Evolutionary conservation across 768 basidiomycete genomes (phyloP).

Genomic region (Multifurca ochricompacta): DNA sequence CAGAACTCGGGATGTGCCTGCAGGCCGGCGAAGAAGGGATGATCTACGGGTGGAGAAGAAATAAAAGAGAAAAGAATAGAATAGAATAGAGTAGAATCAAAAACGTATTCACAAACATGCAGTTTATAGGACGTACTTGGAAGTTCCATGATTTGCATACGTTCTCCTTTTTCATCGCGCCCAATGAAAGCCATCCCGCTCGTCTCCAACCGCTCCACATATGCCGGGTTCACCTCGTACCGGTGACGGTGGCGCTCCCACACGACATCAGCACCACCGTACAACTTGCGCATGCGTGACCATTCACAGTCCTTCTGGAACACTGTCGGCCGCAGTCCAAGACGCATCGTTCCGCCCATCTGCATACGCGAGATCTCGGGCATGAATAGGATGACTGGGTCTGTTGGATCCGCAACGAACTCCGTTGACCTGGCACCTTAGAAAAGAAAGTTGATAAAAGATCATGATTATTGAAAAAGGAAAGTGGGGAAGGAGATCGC

Average conservation of each 20-base stretch:
- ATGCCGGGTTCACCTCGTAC: slow-evolving; percentile 90
- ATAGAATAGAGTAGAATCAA: too few species aligned
- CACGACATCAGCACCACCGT: slow-evolving; percentile 71
- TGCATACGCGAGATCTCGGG: slow-evolving; percentile 97
- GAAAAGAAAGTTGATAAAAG: slow-evolving; percentile 18
- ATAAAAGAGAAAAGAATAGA: too few species aligned
- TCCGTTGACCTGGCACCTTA: slow-evolving; percentile 88
- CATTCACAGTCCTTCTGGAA: slow-evolving; percentile 70
- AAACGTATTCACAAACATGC: background rate
- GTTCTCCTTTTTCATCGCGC: slow-evolving; percentile 90
- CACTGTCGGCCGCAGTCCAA: slow-evolving; percentile 94
- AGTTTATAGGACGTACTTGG: slow-evolving; percentile 43
- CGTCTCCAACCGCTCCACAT: slow-evolving; percentile 60
- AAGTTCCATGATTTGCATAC: slow-evolving; percentile 95
- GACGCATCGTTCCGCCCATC: slow-evolving; percentile 99
- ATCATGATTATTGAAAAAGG: background rate
- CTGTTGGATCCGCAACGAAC: slow-evolving; percentile 51
- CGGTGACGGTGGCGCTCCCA: slow-evolving; percentile 98
- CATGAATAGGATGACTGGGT: slow-evolving; percentile 92
- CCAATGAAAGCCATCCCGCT: slow-evolving; percentile 77
- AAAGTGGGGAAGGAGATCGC: slow-evolving; percentile 16
- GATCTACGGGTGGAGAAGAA: slow-evolving; percentile 43
- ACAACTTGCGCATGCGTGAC: slow-evolving; percentile 70
- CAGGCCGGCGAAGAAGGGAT: slow-evolving; percentile 88
- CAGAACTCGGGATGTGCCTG: slow-evolving; percentile 99